Conservation (phyloP, 2,329 filamentous ascomycete species). For the Calonectria leucothoes region DNA sequence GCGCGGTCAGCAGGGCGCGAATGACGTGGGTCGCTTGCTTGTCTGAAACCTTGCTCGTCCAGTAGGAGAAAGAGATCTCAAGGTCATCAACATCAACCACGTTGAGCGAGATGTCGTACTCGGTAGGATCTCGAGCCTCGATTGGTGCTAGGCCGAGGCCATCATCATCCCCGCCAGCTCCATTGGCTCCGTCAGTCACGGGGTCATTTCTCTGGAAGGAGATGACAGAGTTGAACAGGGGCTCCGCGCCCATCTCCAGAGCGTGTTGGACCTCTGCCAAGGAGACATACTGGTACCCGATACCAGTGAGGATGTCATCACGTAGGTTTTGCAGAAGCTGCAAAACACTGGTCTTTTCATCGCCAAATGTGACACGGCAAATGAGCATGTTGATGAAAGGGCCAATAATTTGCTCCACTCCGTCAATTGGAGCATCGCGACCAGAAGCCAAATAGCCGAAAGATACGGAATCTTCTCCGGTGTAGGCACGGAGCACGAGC, state of each 20-base stretch:
- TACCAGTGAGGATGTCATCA: background rate
- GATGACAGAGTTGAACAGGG: background rate
- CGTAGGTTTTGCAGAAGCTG: background rate
- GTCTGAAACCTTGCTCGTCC: background rate
- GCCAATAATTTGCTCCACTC: background rate
- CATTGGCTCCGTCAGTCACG: background rate
- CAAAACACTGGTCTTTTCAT: background rate
- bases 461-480: background rate
- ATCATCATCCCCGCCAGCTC: background rate
- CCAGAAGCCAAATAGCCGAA: background rate
- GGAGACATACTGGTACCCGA: background rate
- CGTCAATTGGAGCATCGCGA: background rate
- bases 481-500: background rate
- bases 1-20: background rate
- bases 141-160: background rate
- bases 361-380: background rate
- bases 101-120: background rate
- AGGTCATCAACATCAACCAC: background rate
- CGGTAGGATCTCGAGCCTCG: background rate
- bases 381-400: slow-evolving; percentile 3
- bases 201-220: background rate
- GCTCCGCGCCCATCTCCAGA: background rate
- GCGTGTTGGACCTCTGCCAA: background rate
- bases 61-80: background rate
- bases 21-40: background rate